Base-by-base conservation (phyloP, 202 grass and related monocot species). In the Miscanthus sacchariflorus region DNA sequence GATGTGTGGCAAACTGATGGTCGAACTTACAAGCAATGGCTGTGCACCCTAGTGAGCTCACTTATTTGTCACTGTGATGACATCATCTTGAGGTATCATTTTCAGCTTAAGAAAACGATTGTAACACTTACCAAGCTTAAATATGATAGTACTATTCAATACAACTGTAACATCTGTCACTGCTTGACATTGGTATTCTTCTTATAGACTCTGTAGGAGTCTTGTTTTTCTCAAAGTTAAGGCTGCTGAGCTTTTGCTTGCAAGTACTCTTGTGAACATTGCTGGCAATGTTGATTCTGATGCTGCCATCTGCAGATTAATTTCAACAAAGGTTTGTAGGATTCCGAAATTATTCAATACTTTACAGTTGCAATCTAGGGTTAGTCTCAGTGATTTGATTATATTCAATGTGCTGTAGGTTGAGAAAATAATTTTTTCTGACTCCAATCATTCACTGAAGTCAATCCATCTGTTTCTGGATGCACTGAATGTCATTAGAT, bases 31-130 rank as follows among this genome's bases (percentile, higher is more conserved):
- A 78, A 94, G 70, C 87, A 87, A 88, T 98, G 96, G 96, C 66
- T 98, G 30, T 98, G 93, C 81, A 90, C 90, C 83, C 83, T 98
- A 87, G 93, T 91, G 86, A 90, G 95, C 81, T 93, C 93, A 52
- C 92, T 96, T 76, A 93, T 98, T 94, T 66, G 68, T 49, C 90
- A 98, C 79, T 96, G 92, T 78, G 83, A 98, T 94, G 96, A 96
- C 80, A 86, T 85, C 67, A 89, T 98, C 81, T 83, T 98, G 77
- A 93, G 93, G 96, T 98, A 92, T 18, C 46, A 82, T 68, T 85
- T 88, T 95, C 28, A 74, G 71, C 45, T 58, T 71, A 88, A 80
- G 64, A 79, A 76, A 80, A 83, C 17, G 19, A 71, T 74, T 21
- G 8, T 58, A 83, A 85, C 68, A 84, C 46, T 79, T n/a, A 72